A percentile compares a stretch with the other conserved stretches of the same genome.
Evolutionary conservation across 2,329 filamentous ascomycete species (phyloP).

Genomic region (Rhytidhysteron rufulum): DNA sequence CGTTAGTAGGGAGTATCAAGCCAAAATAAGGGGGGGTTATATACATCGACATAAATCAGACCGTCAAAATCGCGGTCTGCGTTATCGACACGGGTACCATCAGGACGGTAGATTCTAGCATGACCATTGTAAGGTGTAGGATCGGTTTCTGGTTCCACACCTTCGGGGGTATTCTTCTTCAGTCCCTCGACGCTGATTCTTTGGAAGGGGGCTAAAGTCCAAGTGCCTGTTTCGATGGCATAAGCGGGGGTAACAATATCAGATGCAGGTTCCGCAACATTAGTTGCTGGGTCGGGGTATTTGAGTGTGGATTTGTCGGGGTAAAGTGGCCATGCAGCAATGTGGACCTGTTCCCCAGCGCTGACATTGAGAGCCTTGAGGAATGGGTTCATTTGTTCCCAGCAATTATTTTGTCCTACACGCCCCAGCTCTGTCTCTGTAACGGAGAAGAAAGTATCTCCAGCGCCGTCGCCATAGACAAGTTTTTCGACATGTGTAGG

Average conservation of each 20-base stretch:
- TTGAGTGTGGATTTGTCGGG: conserved; percentile 17
- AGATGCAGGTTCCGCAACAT: conserved; percentile 37
- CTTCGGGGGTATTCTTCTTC: conserved; percentile 38
- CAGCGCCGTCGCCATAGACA: conserved; percentile 17
- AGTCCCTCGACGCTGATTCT: conserved; percentile 40
- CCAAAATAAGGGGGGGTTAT: conserved; percentile 16
- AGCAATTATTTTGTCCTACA: conserved; percentile 20
- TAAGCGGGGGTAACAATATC: too few relatives aligned
- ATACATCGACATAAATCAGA: too few relatives aligned
- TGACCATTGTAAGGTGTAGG: conserved; percentile 26
- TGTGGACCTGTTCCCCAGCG: conserved; percentile 21
- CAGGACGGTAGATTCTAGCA: conserved; percentile 5
- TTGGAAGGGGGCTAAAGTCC: conserved; percentile 40
- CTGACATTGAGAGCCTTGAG: conserved; percentile 16
- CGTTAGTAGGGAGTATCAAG: conserved; percentile 31
- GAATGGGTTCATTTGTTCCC: conserved; percentile 23
- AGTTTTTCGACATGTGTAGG: conserved; percentile 47
- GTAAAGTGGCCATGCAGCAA: conserved; percentile 20
- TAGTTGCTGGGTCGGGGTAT: conserved; percentile 15
- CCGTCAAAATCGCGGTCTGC: background rate
- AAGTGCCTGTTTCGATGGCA: conserved; percentile 43
- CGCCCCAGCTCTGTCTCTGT: conserved; percentile 16
- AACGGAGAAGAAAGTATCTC: conserved; percentile 12
- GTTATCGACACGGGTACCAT: background rate
- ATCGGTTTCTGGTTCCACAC: too few relatives aligned